These are phyloP conservation scores for Euphrasia arctica DNA, from an alignment of 305 asterid genomes.

Conservation along the genomic window DNA sequence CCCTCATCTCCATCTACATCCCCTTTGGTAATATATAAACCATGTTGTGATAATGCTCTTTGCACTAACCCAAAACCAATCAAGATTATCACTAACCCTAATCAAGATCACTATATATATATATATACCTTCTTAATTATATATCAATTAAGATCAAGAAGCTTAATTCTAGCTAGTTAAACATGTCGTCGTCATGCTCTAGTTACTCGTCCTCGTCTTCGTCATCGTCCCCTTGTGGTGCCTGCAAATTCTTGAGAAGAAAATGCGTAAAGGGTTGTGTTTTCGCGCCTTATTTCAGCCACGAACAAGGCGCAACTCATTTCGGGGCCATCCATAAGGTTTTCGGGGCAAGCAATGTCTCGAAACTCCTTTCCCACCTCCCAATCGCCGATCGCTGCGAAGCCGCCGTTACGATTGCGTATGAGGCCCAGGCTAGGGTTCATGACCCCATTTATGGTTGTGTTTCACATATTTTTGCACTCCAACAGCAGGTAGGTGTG, in stretches of 20 bases:
- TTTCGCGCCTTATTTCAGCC: slow-evolving; percentile 3
- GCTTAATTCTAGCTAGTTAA: background rate
- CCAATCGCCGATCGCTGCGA: background rate
- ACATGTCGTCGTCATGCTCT: background rate
- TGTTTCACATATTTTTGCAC: slow-evolving; percentile 2
- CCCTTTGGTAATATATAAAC: background rate
- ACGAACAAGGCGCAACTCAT: background rate
- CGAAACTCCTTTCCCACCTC: background rate
- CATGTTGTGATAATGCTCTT: slow-evolving; percentile 26
- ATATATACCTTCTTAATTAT: background rate
- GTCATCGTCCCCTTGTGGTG: background rate
- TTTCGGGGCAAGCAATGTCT: slow-evolving; percentile 1
- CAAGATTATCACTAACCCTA: background rate
- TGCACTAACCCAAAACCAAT: slow-evolving; percentile 22
- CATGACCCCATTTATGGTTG: slow-evolving; percentile 7
- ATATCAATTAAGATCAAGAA: background rate
- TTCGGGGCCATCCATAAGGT: slow-evolving; percentile 1
- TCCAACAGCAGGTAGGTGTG: slow-evolving; percentile 5
- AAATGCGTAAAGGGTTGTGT: background rate
- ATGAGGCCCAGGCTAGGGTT: slow-evolving; percentile 6
- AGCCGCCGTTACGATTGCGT: slow-evolving; percentile 7
- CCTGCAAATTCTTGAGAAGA: slow-evolving; percentile 10
- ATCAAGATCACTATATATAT: background rate
- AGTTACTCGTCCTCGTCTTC: background rate
- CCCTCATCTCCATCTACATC: slow-evolving; percentile 35